These are phyloP conservation scores for Phlegmacium glaucopus DNA, from an alignment of 768 basidiomycete genomes.

Conservation along the genomic window DNA sequence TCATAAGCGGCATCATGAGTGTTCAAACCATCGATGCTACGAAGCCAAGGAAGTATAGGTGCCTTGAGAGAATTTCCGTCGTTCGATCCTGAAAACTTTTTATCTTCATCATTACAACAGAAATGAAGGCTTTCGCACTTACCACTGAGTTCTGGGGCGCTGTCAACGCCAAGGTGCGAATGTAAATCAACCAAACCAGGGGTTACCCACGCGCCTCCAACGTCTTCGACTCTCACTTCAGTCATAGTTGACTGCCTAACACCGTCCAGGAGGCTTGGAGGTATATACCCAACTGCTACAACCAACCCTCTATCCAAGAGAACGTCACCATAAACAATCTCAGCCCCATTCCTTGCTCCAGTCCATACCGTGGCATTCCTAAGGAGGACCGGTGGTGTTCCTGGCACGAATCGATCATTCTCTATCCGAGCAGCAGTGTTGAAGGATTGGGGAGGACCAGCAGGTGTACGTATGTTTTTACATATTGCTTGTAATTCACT, in stretches of 20 bases:
- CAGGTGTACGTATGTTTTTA: constrained; percentile 15
- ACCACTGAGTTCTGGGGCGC: constrained; percentile 29
- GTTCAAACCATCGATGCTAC: constrained; percentile 70
- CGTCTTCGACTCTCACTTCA: constrained; percentile 43
- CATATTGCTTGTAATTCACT: constrained; percentile 13
- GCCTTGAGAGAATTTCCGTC: constrained; percentile 62
- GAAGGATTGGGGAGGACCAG: constrained; percentile 23
- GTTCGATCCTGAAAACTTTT: too few relatives aligned
- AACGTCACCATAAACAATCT: constrained; percentile 57
- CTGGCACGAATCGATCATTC: constrained; percentile 55
- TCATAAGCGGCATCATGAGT: constrained; percentile 66
- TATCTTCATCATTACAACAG: too few relatives aligned
- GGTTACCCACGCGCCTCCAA: constrained; percentile 58
- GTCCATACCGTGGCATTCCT: constrained; percentile 81
- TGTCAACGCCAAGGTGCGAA: constrained; percentile 36
- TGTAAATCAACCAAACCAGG: constrained; percentile 47
- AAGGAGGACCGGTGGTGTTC: constrained; percentile 52
- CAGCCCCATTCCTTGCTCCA: constrained; percentile 52
- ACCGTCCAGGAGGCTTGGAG: constrained; percentile 17
- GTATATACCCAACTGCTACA: constrained; percentile 44
- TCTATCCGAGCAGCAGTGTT: constrained; percentile 11
- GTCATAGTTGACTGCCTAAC: constrained; percentile 6
- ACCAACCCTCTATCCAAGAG: constrained; percentile 65
- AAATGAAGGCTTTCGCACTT: too few relatives aligned
- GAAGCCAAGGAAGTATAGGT: constrained; percentile 57